These are phyloP conservation scores for Nitzschia sp. DNA, from an alignment of 108 stramenopile genomes.

Conservation along the genomic window DNA sequence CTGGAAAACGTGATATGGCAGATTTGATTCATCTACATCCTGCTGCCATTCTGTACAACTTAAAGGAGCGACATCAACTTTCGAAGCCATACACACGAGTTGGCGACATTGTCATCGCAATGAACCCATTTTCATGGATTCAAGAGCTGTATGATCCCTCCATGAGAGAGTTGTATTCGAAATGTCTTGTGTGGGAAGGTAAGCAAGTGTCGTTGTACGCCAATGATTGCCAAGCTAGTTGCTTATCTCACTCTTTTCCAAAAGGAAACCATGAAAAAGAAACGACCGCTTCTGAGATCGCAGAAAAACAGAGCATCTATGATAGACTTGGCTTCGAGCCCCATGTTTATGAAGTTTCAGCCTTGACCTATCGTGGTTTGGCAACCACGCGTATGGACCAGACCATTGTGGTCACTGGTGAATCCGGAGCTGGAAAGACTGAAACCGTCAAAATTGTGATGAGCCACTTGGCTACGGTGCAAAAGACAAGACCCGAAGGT, in stretches of 20 bases:
- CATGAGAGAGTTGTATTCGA: conserved; percentile 53
- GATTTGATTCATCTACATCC: conserved; percentile 79
- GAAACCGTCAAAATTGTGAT: conserved; percentile 90
- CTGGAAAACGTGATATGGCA: conserved; percentile 70
- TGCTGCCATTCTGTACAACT: conserved; percentile 78
- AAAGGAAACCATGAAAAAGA: background rate
- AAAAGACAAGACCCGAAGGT: conserved; percentile 39
- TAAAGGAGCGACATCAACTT: conserved; percentile 66
- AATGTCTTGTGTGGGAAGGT: conserved; percentile 44
- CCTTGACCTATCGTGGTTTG: conserved; percentile 70
- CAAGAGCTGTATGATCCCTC: conserved; percentile 44
- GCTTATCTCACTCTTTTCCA: background rate
- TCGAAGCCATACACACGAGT: conserved; percentile 86
- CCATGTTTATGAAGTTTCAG: conserved; percentile 77
- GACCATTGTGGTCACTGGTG: conserved; percentile 81
- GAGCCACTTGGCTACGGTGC: conserved; percentile 73
- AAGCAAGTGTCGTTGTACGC: background rate
- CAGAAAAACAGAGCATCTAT: conserved; percentile 26
- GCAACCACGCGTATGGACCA: conserved; percentile 54
- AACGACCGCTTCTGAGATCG: conserved; percentile 14
- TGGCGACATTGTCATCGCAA: conserved; percentile 88
- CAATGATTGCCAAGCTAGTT: background rate
- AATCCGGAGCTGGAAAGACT: conserved; percentile 90
- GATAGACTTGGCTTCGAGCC: conserved; percentile 57
- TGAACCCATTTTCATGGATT: conserved; percentile 86